Conservation (phyloP, 2,329 filamentous ascomycete genomes). For the Colletotrichum costaricense region DNA sequence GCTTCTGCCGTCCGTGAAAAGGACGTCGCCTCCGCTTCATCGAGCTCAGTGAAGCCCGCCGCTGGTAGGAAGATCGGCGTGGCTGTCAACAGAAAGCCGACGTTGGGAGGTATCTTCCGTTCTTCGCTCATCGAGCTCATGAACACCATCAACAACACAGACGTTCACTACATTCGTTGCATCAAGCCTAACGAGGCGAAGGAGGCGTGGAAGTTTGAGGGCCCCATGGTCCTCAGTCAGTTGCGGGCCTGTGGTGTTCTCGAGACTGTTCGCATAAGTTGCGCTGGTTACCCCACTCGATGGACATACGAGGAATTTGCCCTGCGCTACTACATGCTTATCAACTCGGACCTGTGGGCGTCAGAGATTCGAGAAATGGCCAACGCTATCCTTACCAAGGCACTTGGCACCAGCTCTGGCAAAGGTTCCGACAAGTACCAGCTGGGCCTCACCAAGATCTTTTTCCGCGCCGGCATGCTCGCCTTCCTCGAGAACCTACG, state of each 20-base stretch:
- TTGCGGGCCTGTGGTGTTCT: constrained; percentile 98
- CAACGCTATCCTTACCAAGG: constrained; percentile 89
- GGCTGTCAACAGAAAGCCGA: constrained; percentile 95
- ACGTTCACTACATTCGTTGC: constrained; percentile 98
- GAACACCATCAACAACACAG: constrained; percentile 96
- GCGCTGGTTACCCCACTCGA: constrained; percentile 94
- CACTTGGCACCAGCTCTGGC: constrained; percentile 80
- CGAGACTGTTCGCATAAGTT: constrained; percentile 97
- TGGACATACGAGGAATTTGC: constrained; percentile 99
- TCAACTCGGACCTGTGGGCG: constrained; percentile 90
- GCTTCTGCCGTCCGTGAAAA: constrained; percentile 91
- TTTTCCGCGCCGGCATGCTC: constrained; percentile 99
- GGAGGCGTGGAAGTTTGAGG: constrained; percentile 97
- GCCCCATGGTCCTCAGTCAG: constrained; percentile 98
- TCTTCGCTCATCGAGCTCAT: constrained; percentile 98
- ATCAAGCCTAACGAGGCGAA: constrained; percentile 99
- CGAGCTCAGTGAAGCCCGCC: constrained; percentile 81
- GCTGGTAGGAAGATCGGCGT: constrained; percentile 89
- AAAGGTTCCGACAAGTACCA: constrained; percentile 93
- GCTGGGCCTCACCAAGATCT: constrained; percentile 97
- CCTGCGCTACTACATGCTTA: constrained; percentile 97
- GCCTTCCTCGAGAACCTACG: constrained; percentile 96
- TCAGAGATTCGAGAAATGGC: constrained; percentile 95
- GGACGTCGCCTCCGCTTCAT: constrained; percentile 74
- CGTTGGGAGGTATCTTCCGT: constrained; percentile 97